Conservation (phyloP, 352 stramenopile genomes). For the Pythium apleroticum region DNA sequence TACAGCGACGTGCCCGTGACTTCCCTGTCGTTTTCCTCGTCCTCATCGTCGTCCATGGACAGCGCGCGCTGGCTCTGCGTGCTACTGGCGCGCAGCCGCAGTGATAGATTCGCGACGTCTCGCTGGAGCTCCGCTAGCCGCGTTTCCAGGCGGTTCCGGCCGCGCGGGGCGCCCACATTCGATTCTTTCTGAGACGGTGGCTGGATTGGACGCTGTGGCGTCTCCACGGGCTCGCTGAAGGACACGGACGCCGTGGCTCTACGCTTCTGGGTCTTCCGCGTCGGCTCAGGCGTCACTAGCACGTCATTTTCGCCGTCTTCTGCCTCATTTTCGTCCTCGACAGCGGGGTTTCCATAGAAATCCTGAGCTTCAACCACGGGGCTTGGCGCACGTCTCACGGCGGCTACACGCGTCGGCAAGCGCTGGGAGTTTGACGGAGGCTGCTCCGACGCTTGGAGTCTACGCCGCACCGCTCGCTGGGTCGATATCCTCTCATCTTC, state of each 20-base stretch:
- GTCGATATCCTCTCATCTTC: constrained; percentile 20
- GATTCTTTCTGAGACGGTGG: not conserved
- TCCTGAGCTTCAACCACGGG: not conserved
- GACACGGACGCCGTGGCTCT: constrained; percentile 24
- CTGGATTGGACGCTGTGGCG: not conserved
- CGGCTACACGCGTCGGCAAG: not conserved
- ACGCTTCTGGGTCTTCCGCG: constrained; percentile 8
- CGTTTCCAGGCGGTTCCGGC: constrained; percentile 62
- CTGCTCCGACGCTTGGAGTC: not conserved
- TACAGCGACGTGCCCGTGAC: constrained; percentile 7
- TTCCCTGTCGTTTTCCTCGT: not conserved
- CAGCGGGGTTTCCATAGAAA: constrained; percentile 7
- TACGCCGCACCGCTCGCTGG: constrained; percentile 7
- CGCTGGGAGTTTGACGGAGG: constrained; percentile 4
- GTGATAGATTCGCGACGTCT: constrained; percentile 71
- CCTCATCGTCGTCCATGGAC: constrained; percentile 24
- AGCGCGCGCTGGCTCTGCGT: constrained; percentile 19
- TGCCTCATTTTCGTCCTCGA: constrained; percentile 21
- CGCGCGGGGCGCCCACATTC: constrained; percentile 5
- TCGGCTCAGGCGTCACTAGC: constrained; percentile 4
- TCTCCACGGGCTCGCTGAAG: constrained; percentile 29
- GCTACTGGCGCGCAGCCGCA: constrained; percentile 54
- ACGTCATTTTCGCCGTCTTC: constrained; percentile 3
- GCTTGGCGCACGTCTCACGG: not conserved
- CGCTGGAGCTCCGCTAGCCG: constrained; percentile 71